Conservation (phyloP, 148 eudicot species). For the Cornus controversa region DNA sequence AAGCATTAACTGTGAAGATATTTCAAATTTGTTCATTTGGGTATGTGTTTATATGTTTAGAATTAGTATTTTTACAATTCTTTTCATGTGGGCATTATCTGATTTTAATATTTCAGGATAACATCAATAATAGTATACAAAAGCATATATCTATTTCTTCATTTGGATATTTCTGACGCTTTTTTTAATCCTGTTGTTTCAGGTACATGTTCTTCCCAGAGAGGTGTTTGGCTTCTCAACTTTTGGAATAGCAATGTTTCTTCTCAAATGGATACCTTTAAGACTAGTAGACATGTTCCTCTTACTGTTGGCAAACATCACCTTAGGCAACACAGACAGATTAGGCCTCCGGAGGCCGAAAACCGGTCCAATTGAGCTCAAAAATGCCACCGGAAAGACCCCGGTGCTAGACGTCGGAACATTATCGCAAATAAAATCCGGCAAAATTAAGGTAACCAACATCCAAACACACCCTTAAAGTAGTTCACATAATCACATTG, state of each 20-base stretch:
- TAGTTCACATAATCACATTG: neutral
- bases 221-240: constrained; percentile 92
- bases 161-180: constrained; percentile 1
- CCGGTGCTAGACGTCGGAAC: constrained; percentile 97
- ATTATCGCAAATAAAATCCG: constrained; percentile 61
- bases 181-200: constrained; percentile 5
- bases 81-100: too few species aligned
- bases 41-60: too few species aligned
- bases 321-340: constrained; percentile 59
- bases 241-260: constrained; percentile 77
- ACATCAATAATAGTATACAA: too few species aligned
- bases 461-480: neutral
- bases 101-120: too few species aligned
- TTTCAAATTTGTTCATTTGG: too few species aligned
- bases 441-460: constrained; percentile 65
- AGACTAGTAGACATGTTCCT: constrained; percentile 75
- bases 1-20: too few species aligned
- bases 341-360: constrained; percentile 73
- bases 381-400: constrained; percentile 84
- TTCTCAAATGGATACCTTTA: constrained; percentile 83
- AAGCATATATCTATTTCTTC: neutral
- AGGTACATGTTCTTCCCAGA: constrained; percentile 95
- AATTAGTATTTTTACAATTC: too few species aligned
- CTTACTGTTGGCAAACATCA: constrained; percentile 55
- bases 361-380: constrained; percentile 85